phyloP scores from a whole-genome alignment of 768 basidiomycete genomes.

The Trametes gibbosa region DNA sequence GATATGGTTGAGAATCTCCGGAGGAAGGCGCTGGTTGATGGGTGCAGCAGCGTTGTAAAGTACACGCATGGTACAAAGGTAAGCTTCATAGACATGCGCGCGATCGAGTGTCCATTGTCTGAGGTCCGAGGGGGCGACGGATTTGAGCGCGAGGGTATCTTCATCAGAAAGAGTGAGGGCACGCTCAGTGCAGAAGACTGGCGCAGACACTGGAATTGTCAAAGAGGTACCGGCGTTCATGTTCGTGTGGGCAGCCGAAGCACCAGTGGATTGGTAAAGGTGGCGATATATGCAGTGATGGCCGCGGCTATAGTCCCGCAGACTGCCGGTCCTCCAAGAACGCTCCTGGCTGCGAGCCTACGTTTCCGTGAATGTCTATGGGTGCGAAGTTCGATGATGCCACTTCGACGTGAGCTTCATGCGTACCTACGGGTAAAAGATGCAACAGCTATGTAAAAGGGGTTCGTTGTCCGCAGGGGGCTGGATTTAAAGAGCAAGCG shows the following conservation, averaged over 20 bases:
- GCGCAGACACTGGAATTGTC: neutral
- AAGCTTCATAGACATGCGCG: neutral
- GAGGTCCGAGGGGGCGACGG: neutral
- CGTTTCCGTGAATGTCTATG: too few relatives aligned
- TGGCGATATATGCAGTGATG: too few relatives aligned
- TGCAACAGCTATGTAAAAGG: too few relatives aligned
- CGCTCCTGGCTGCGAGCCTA: too few relatives aligned
- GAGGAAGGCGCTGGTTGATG: conserved; percentile 2
- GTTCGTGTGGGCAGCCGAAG: neutral
- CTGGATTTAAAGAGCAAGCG: too few relatives aligned
- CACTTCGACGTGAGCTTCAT: too few relatives aligned
- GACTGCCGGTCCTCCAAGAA: too few relatives aligned
- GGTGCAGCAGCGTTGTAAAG: neutral
- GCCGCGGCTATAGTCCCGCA: too few relatives aligned
- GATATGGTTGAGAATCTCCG: conserved; percentile 6
- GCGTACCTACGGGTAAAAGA: too few relatives aligned
- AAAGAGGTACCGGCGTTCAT: neutral
- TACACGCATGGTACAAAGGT: neutral
- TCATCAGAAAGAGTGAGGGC: neutral
- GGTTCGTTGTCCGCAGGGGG: too few relatives aligned
- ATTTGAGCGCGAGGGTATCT: neutral
- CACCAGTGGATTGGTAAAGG: too few relatives aligned
- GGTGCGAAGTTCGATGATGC: too few relatives aligned
- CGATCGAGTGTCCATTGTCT: neutral
- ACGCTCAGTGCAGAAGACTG: neutral